phyloP scores from a whole-genome alignment of 306 rosid genomes.

The Lupinus albus region DNA sequence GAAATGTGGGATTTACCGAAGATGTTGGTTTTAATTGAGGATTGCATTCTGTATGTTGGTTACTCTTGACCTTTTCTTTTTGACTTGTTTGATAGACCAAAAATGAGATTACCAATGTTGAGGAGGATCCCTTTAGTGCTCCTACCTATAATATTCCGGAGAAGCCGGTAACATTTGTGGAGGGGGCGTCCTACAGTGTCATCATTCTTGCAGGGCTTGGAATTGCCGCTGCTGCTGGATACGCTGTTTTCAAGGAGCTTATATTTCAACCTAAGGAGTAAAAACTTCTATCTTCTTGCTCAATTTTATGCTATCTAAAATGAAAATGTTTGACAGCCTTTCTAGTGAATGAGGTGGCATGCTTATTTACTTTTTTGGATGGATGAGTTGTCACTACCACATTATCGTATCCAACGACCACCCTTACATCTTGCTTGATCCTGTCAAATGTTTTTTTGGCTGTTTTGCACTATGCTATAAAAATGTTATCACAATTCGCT shows the following conservation, averaged over 20 bases:
- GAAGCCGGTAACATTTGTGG: conserved; percentile 83
- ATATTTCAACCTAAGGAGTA: conserved; percentile 96
- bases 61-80: background rate
- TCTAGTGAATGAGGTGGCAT: background rate
- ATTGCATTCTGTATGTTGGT: background rate
- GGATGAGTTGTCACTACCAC: background rate
- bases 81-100: conserved; percentile 54
- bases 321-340: conserved; percentile 17
- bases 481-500: background rate
- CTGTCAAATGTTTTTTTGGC: background rate
- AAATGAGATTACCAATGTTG: conserved; percentile 77
- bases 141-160: conserved; percentile 92
- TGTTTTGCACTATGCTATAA: background rate
- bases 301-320: conserved; percentile 3
- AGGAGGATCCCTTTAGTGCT: conserved; percentile 87
- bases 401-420: background rate
- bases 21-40: background rate
- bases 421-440: background rate
- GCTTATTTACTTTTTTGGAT: conserved; percentile 13
- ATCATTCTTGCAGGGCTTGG: conserved; percentile 88
- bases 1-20: background rate
- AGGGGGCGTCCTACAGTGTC: conserved; percentile 82
- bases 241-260: conserved; percentile 93
- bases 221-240: conserved; percentile 82
- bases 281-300: conserved; percentile 25